Conservation (phyloP, 1,284 basidiomycete species). For the Entoloma clypeatum region DNA sequence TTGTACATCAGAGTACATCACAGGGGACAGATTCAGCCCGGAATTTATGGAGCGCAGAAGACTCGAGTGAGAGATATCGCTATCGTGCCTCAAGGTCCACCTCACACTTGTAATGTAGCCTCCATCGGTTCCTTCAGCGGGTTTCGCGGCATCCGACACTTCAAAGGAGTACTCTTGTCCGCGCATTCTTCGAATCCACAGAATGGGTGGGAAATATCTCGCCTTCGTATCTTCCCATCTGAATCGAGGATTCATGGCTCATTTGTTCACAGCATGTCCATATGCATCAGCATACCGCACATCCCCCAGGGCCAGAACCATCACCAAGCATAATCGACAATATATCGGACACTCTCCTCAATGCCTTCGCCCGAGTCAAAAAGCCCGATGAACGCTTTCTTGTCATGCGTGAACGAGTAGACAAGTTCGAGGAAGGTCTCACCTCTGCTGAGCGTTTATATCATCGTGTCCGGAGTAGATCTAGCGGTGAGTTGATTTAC, state of each 20-base stretch:
- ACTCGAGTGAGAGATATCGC: conserved; percentile 65
- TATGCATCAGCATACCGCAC: conserved; percentile 91
- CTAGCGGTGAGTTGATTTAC: conserved; percentile 72
- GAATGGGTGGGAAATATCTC: conserved; percentile 80
- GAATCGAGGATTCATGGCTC: conserved; percentile 11
- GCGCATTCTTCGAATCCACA: conserved; percentile 91
- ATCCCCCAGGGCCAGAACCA: conserved; percentile 80
- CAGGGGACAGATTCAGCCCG: conserved; percentile 93
- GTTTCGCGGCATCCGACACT: conserved; percentile 90
- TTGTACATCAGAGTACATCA: conserved; percentile 79
- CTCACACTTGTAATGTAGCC: conserved; percentile 41
- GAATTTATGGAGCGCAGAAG: conserved; percentile 95
- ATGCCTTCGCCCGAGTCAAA: conserved; percentile 90
- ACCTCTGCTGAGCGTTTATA: conserved; percentile 78
- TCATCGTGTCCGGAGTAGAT: conserved; percentile 68
- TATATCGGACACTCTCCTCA: conserved; percentile 92
- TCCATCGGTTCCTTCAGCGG: conserved; percentile 91
- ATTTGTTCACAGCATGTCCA: conserved; percentile 73
- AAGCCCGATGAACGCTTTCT: conserved; percentile 97
- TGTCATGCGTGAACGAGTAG: conserved; percentile 85
- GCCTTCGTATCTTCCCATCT: conserved; percentile 3
- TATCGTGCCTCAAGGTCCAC: conserved; percentile 8
- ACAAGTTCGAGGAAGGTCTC: conserved; percentile 93
- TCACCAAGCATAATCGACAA: conserved; percentile 86
- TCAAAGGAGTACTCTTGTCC: conserved; percentile 85